A percentile compares a stretch with the other conserved stretches of the same genome.
Conservation (phyloP, 1,284 basidiomycete genomes). For the Apiotrichum gamsii region DNA sequence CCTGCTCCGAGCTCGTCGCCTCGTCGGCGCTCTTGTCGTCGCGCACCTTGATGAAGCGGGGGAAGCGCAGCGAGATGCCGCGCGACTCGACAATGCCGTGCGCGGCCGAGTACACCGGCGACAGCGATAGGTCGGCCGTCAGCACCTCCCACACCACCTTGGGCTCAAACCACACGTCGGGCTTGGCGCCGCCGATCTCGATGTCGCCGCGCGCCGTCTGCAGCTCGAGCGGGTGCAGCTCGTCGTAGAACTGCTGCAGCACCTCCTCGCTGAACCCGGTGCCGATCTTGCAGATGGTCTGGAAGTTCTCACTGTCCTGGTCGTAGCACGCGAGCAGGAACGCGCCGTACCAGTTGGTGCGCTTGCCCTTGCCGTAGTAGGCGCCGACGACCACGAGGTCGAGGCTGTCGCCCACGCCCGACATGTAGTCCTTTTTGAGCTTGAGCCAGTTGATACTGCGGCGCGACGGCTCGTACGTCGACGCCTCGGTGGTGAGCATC, state of each 20-base stretch:
- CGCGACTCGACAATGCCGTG: slow-evolving; percentile 82
- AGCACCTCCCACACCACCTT: slow-evolving; percentile 97
- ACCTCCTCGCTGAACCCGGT: slow-evolving; percentile 95
- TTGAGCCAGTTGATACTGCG: slow-evolving; percentile 98
- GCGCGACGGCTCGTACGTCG: slow-evolving; percentile 91
- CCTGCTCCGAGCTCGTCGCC: slow-evolving; percentile 86
- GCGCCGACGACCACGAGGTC: slow-evolving; percentile 95
- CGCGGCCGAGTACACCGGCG: slow-evolving; percentile 95
- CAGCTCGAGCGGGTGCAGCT: slow-evolving; percentile 70
- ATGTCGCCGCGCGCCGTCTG: slow-evolving; percentile 57
- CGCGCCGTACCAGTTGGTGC: slow-evolving; percentile 92
- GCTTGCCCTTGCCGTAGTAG: slow-evolving; percentile 96
- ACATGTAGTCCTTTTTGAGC: slow-evolving; percentile 96
- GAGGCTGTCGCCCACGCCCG: slow-evolving; percentile 94
- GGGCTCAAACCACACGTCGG: slow-evolving; percentile 92
- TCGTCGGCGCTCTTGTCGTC: slow-evolving; percentile 87
- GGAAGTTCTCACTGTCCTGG: slow-evolving; percentile 79
- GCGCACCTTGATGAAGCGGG: slow-evolving; percentile 82
- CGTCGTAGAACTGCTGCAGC: slow-evolving; percentile 74
- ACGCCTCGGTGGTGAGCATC: slow-evolving; percentile 85
- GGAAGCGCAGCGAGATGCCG: slow-evolving; percentile 92
- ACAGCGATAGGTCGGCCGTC: slow-evolving; percentile 91
- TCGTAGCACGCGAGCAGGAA: slow-evolving; percentile 95
- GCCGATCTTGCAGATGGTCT: slow-evolving; percentile 97
- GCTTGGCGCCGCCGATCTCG: slow-evolving; percentile 82